Evolutionary conservation across 2,329 filamentous ascomycete species (phyloP), one percentile per base, ranked within the genome.

Genomic region (Hortaea sp.): DNA sequence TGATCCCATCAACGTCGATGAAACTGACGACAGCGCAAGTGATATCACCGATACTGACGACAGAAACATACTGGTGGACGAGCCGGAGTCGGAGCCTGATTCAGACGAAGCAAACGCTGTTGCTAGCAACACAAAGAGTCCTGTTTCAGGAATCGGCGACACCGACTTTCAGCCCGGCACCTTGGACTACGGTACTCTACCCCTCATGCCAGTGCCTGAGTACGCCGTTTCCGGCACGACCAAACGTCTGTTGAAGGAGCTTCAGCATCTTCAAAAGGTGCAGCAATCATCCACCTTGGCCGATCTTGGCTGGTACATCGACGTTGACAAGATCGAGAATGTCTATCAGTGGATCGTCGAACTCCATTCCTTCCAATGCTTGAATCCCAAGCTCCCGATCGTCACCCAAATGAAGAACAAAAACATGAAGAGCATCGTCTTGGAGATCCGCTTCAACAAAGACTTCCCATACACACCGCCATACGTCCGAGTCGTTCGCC

Each of bases 341-440:
- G 73, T 88, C 51, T 95, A 92, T 58, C 88, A 94, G 58, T 94
- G 88, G 88, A 88, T 94, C 48, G 81, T 94, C 5, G 85, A 95
- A 63, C 70, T 95, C 1, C 89, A 95, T 63, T 86, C 82, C 39
- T 94, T 95, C 57, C 62, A 68, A 1, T 44, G 54, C 46, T 49
- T 55, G 12, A 52, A 52, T 45, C 49, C 52, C 29, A 53, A 50
- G 10, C 71, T 92, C 0, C 85, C 84, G 1, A 70, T 95, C 1
- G 81, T 84, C 0, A 61, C 75, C 44, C 88, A 95, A 59, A 87
- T 95, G 79, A 79, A 81, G 61, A 57, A 62, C 2, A 71, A 69
- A 1, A 72, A 71, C 0, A 55, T 84, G 47, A 76, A 72, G 20
- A 88, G 85, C 58, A 70, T 95, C 35, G 80, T 94, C 0, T 66